Conservation (phyloP, 2,329 filamentous ascomycete species). For the Sarocladiaceae sp. region DNA sequence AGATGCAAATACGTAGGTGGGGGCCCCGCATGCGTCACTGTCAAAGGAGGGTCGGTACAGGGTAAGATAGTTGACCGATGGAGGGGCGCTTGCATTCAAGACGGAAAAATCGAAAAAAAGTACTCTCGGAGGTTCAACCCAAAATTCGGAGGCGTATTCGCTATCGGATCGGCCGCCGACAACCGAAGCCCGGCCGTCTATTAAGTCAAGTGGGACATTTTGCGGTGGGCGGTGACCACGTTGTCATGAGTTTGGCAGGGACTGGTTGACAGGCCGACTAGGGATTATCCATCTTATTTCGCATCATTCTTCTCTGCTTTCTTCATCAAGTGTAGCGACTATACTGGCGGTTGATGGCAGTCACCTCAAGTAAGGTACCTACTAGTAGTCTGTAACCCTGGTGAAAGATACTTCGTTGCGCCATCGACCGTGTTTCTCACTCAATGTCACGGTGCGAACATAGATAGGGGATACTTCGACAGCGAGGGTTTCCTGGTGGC, state of each 20-base stretch:
- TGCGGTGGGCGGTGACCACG: slow-evolving; percentile 1
- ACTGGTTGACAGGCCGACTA: too few relatives aligned
- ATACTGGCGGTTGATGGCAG: too few relatives aligned
- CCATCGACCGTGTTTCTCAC: background rate
- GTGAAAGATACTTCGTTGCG: slow-evolving; percentile 1
- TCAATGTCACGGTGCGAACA: background rate
- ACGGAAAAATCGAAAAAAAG: background rate
- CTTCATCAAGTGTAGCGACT: too few relatives aligned
- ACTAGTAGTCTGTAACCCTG: too few relatives aligned
- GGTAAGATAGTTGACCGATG: background rate
- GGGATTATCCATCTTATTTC: too few relatives aligned
- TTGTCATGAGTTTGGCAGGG: background rate
- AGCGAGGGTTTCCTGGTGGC: background rate
- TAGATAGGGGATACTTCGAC: background rate
- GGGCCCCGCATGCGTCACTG: slow-evolving; percentile 5
- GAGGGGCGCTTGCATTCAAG: background rate
- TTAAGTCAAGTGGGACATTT: background rate
- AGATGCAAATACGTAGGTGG: slow-evolving; percentile 4
- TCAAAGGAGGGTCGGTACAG: background rate
- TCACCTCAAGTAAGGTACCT: too few relatives aligned
- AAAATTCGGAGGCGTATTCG: slow-evolving; percentile 8
- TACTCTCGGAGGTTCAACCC: background rate
- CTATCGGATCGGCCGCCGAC: slow-evolving; percentile 2
- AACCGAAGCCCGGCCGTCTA: background rate
- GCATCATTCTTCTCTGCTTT: too few relatives aligned